Conservation (phyloP, 768 basidiomycete genomes). For the Mycena belliarum region DNA sequence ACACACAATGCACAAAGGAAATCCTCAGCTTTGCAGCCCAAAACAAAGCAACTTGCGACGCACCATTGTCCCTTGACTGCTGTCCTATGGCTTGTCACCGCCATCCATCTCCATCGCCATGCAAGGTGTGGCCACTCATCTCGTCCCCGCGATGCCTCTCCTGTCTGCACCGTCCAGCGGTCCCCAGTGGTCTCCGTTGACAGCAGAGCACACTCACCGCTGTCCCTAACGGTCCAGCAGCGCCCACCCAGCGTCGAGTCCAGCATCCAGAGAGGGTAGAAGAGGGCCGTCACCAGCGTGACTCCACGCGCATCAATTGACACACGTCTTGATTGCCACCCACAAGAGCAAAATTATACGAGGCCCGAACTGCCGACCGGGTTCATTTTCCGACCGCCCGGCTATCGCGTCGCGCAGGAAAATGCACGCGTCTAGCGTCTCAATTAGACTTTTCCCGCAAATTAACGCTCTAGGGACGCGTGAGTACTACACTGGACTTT, state of each 20-base stretch:
- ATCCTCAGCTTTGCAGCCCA: not conserved
- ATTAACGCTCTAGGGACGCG: no score
- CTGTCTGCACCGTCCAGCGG: no score
- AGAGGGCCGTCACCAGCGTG: constrained; percentile 13
- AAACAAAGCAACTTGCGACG: no score
- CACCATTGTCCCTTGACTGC: not conserved
- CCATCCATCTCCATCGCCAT: not conserved
- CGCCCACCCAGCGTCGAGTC: not conserved
- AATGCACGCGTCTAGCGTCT: no score
- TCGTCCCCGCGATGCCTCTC: no score
- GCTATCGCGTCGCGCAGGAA: no score
- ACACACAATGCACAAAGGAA: not conserved
- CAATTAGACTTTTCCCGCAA: no score
- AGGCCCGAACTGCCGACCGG: not conserved
- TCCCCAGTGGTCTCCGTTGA: not conserved
- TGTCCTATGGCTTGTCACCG: not conserved
- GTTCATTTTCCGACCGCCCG: not conserved
- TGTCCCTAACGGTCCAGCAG: not conserved
- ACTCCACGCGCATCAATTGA: constrained; percentile 13
- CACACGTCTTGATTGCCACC: constrained; percentile 12
- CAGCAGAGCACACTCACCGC: not conserved
- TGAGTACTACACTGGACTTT: no score
- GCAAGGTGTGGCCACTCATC: not conserved
- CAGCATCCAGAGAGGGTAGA: constrained; percentile 2
- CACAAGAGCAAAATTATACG: not conserved